Evolutionary conservation across 176 grass and related monocot genomes (phyloP).

Genomic region (Saccharum officinarum): DNA sequence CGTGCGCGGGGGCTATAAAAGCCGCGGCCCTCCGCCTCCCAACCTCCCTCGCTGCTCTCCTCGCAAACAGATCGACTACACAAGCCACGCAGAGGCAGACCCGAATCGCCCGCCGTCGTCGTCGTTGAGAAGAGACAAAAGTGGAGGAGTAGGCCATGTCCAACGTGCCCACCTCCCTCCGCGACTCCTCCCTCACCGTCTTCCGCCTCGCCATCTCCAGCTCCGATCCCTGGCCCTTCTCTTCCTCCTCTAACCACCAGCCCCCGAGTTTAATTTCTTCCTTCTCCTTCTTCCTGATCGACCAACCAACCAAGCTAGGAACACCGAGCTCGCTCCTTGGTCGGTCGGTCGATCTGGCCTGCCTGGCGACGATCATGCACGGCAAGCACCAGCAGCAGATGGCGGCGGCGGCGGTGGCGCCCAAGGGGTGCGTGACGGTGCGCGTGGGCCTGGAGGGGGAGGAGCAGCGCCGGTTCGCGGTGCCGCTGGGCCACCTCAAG

Average conservation of each 20-base stretch:
- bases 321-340: not conserved
- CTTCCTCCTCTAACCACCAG: slow-evolving; percentile 31
- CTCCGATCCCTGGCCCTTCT: slow-evolving; percentile 66
- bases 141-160: slow-evolving; percentile 50
- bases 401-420: not conserved
- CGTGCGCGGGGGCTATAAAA: slow-evolving; percentile 34
- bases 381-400: slow-evolving; percentile 20
- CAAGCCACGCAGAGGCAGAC: not conserved
- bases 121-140: not conserved
- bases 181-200: slow-evolving; percentile 71
- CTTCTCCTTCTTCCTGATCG: not conserved
- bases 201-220: slow-evolving; percentile 80
- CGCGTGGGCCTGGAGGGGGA: slow-evolving; percentile 71
- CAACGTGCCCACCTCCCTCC: slow-evolving; percentile 75
- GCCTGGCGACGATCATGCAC: not conserved
- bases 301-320: not conserved
- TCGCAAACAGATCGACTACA: not conserved
- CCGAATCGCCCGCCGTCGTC: not conserved
- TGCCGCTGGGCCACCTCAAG: slow-evolving; percentile 73
- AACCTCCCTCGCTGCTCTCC: not conserved
- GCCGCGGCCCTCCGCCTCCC: not conserved
- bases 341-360: too few species aligned
- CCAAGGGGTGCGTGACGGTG: slow-evolving; percentile 81
- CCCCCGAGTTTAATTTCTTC: not conserved
- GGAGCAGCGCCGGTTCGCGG: slow-evolving; percentile 70